Evolutionary conservation across 495 filamentous ascomycete species (phyloP).

Genomic region (Xylaria nigripes): DNA sequence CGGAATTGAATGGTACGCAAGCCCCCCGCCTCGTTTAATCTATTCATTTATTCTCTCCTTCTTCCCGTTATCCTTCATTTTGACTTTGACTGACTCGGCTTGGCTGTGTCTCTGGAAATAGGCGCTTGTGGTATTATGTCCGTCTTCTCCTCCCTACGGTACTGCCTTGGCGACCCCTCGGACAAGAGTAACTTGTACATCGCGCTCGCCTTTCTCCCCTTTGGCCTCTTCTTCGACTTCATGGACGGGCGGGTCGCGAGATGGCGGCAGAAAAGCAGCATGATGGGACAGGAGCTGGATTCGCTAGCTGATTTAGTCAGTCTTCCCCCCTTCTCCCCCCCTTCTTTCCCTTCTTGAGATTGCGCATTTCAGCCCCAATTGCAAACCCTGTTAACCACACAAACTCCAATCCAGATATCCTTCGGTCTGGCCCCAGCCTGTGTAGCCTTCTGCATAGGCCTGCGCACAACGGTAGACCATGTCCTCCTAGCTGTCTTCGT

Average conservation of each 20-base stretch:
- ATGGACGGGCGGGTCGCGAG: slow-evolving; percentile 95
- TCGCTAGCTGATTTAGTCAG: slow-evolving; percentile 92
- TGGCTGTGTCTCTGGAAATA: slow-evolving; percentile 23
- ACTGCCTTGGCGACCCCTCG: slow-evolving; percentile 69
- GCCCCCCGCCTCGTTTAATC: no score
- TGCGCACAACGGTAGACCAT: slow-evolving; percentile 81
- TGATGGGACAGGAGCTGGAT: slow-evolving; percentile 98
- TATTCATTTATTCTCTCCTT: neutral
- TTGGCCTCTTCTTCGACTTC: slow-evolving; percentile 96
- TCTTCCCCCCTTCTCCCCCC: neutral
- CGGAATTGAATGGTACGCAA: slow-evolving; percentile 83
- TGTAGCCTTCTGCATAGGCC: slow-evolving; percentile 79
- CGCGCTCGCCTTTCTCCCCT: slow-evolving; percentile 81
- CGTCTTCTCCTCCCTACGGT: slow-evolving; percentile 90
- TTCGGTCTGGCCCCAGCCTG: slow-evolving; percentile 88
- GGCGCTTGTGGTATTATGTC: slow-evolving; percentile 85
- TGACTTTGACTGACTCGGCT: neutral
- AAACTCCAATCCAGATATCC: slow-evolving; percentile 58
- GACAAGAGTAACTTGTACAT: slow-evolving; percentile 61
- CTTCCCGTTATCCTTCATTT: neutral
- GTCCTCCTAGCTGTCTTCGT: slow-evolving; percentile 82
- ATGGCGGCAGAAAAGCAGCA: slow-evolving; percentile 88
- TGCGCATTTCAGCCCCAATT: neutral
- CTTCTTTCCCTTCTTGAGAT: neutral
- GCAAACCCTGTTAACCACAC: neutral